Percentiles rank a stretch among this genome's conserved stretches.
Evolutionary conservation across 83 land plant genomes (phyloP).

Genomic region (Thuja plicata): DNA sequence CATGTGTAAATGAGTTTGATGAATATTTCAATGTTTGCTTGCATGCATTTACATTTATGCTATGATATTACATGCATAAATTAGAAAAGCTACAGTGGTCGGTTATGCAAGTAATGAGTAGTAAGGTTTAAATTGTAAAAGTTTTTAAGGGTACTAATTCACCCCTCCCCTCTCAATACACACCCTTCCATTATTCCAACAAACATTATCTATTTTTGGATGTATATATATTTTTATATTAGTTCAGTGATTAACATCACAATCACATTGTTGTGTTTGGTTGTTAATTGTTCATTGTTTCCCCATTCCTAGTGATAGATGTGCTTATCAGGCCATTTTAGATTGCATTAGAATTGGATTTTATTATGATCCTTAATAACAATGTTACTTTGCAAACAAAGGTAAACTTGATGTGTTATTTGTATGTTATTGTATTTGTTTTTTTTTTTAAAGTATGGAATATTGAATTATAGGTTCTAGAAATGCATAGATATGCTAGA

Average conservation of each 20-base stretch:
- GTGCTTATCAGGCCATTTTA: background rate
- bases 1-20: too few species aligned
- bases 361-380: background rate
- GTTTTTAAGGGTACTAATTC: too few species aligned
- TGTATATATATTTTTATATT: too few species aligned
- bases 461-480: slow-evolving; percentile 57
- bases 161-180: too few species aligned
- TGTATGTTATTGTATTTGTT: background rate
- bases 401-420: background rate
- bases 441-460: slow-evolving; percentile 19
- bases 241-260: background rate
- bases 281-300: background rate
- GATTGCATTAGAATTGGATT: background rate
- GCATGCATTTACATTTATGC: too few species aligned
- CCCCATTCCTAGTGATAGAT: background rate
- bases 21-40: too few species aligned
- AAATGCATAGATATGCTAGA: slow-evolving; percentile 60
- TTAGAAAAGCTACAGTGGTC: too few species aligned
- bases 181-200: too few species aligned
- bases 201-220: too few species aligned
- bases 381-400: slow-evolving; percentile 6
- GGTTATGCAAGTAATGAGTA: too few species aligned
- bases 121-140: too few species aligned
- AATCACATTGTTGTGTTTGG: background rate
- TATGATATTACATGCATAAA: too few species aligned